phyloP scores from a whole-genome alignment of 495 filamentous ascomycete species.

The Astrocystis sublimbata region DNA sequence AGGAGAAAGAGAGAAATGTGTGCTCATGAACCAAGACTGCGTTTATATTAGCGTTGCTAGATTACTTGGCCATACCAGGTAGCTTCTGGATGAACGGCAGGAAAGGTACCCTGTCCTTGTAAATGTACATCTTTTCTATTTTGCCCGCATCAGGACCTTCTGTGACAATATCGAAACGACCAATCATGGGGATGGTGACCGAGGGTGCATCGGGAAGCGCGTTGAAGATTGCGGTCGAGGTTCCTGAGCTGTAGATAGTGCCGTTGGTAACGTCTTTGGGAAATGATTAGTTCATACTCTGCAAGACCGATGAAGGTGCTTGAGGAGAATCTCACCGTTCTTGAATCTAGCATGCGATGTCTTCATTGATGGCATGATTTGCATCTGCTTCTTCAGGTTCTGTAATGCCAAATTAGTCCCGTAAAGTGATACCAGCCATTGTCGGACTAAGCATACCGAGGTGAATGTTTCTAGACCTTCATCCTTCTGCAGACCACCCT shows the following conservation, averaged over 20 bases:
- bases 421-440: background rate
- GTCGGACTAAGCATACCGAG: background rate
- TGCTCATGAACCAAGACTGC: too few species aligned
- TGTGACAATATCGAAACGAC: background rate
- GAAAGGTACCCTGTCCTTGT: slow-evolving; percentile 4
- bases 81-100: background rate
- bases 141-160: background rate
- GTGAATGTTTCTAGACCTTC: background rate
- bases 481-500: background rate
- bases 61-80: background rate
- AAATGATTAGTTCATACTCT: background rate
- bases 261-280: background rate
- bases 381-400: slow-evolving; percentile 1
- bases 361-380: slow-evolving; percentile 5
- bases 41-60: too few species aligned
- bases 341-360: slow-evolving; percentile 3
- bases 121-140: background rate
- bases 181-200: slow-evolving; percentile 5
- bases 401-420: background rate
- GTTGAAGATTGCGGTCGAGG: background rate
- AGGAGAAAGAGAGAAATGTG: too few species aligned
- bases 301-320: background rate
- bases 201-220: background rate
- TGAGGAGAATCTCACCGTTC: background rate
- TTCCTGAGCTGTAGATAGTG: background rate